Evolutionary conservation across 768 basidiomycete species (phyloP), one percentile per base, ranked within the genome.

Genomic region (Amanita pallidorosea): DNA sequence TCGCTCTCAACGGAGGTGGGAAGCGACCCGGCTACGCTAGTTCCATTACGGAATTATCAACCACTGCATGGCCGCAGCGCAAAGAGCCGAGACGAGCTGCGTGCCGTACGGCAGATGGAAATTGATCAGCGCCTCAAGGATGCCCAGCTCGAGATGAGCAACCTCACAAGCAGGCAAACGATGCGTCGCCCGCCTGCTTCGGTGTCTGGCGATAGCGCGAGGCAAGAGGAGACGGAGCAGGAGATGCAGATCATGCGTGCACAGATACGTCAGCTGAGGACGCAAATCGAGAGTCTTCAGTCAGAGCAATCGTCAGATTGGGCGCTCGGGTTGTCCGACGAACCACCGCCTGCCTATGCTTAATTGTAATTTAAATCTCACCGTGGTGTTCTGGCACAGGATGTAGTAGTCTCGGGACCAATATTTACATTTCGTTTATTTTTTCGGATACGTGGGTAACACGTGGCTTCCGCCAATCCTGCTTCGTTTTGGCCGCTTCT

Each of bases 261-360:
- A 20, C 55, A 56, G 25, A 51, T 56, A 29, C 34, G 31, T 12
- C 23, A 37, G 27, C 44, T 58, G 51, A 54, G 27, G 11, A 17
- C 35, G 12, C 57, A 54, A 33, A 54, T 58, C 25, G 48, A 34
- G 18, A 4, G 37, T 25, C 25, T 58, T 27, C 53, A 53, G 38
- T 13, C 15, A 11, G 56, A 56, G 25, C 40, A 22, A 2, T n/a
- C 45, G 9, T 56, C 55, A 7, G 40, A 53, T 25, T 58, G 57
- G 57, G 57, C 50, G 27, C 37, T 36, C n/a, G 55, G 55, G 5
- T 47, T 58, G 40, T 31, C 52, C 6, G 52, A 47, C 22, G 45
- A 53, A 20, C 23, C 22, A 41, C 52, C 52, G 11, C 52, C 52
- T 11, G 45, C 33, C 13, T 33, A 33, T 31, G 11, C 11, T 31